Evolutionary conservation across 768 basidiomycete species (phyloP), one percentile per base, ranked within the genome.

Genomic region (Trametes cingulata): DNA sequence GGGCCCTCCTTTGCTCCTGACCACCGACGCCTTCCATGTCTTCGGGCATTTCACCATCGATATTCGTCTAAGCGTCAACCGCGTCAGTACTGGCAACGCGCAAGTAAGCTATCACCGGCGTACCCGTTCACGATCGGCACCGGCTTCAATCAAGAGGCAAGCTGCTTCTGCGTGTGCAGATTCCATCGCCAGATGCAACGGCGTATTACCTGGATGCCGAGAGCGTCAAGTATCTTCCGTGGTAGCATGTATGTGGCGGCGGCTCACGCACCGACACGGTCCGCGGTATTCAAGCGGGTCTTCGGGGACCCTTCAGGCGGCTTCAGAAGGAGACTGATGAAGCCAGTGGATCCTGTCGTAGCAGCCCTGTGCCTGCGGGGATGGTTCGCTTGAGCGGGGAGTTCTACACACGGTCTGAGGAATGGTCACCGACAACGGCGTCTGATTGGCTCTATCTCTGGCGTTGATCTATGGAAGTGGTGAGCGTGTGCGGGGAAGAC

Each of bases 101-200:
- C 40, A 25, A 39, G 40, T 29, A 13, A 9, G 45, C 36, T 27
- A 10, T 20, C 17, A 40, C 24, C 19, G 29, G 43, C 91, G 65
- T 74, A 95, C 95, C 67, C 92, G 82, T 65, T 83, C 83, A 29
- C 96, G 86, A 79, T 98, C 96, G 8, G 95, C 95, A 19, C 96
- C 96, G 46, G 93, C 95, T 71, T 96, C 93, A 60, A 99, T 96
- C 51, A 99, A 81, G 50, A 90, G 73, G 2, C 94, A 90, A 10
- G 96, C 96, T 15, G 87, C 90, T 70, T 93, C 88, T 14, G 92
- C 96, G 70, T 98, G 91, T 17, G 88, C 96, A 54, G 91, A 94
- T 68, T 99, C 96, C 88, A 99, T 90, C 17, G 96, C 95, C 33
- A 99, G 84, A 79, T 99, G 97, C 37, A 99, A 77, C 2, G 97